Evolutionary conservation across 768 basidiomycete species (phyloP).

Genomic region (Thelephora ganbajun): DNA sequence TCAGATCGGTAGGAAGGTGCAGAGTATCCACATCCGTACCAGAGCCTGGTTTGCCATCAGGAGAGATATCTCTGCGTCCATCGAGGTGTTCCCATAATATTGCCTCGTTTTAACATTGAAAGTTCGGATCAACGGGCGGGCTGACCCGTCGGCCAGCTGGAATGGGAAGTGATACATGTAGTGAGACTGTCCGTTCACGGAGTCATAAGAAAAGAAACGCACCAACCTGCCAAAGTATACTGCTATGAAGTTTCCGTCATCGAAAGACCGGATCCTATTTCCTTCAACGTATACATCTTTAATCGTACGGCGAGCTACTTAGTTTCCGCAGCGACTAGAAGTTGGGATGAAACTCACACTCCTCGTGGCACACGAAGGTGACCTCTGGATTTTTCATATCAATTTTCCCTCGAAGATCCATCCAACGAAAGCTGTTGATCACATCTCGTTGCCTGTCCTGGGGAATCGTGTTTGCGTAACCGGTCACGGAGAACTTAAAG

Average conservation of each 20-base stretch:
- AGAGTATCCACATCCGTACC: slow-evolving; percentile 24
- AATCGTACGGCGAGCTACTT: no score
- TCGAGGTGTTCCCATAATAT: slow-evolving; percentile 93
- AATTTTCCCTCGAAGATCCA: slow-evolving; percentile 71
- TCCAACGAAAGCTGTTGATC: slow-evolving; percentile 74
- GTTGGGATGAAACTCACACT: slow-evolving; percentile 41
- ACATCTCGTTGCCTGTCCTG: slow-evolving; percentile 48
- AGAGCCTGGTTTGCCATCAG: slow-evolving; percentile 95
- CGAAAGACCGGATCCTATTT: slow-evolving; percentile 27
- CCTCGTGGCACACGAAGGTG: slow-evolving; percentile 65
- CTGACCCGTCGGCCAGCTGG: slow-evolving; percentile 49
- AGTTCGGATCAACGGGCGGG: slow-evolving; percentile 48
- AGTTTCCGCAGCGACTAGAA: no score
- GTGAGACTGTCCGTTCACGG: not conserved
- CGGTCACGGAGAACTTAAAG: slow-evolving; percentile 66
- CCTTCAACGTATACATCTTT: no score
- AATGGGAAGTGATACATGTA: not conserved
- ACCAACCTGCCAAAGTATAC: slow-evolving; percentile 86
- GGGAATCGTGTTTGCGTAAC: slow-evolving; percentile 63
- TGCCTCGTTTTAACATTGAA: slow-evolving; percentile 84
- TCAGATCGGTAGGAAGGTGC: no score
- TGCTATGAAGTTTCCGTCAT: slow-evolving; percentile 53
- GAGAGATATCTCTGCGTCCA: slow-evolving; percentile 93
- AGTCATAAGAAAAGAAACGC: slow-evolving; percentile 16
- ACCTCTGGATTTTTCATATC: slow-evolving; percentile 72